Percentiles rank a stretch among this genome's conserved stretches.
These are phyloP conservation scores for Candida sanyiensis DNA, from an alignment of 805 yeast species.

Conservation along the genomic window DNA sequence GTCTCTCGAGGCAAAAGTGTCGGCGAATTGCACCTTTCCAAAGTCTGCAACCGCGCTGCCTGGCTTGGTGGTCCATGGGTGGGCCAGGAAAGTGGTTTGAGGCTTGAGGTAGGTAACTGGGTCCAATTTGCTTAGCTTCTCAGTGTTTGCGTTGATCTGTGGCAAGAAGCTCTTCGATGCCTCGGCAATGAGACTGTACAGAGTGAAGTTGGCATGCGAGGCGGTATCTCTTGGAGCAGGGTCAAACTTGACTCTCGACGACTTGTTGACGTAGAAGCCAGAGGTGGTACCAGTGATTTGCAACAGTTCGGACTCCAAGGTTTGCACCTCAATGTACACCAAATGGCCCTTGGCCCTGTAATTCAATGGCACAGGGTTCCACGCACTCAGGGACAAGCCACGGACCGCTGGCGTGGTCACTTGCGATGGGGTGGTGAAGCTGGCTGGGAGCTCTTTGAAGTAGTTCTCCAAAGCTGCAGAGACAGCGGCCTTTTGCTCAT, in stretches of 20 bases:
- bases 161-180: conserved; percentile 58
- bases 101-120: conserved; percentile 60
- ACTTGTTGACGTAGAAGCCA: conserved; percentile 77
- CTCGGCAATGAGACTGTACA: conserved; percentile 55
- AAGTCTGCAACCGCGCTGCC: conserved; percentile 22
- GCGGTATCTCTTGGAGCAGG: conserved; percentile 40
- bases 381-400: conserved; percentile 67
- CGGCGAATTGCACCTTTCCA: conserved; percentile 24
- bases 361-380: conserved; percentile 79
- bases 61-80: conserved; percentile 63
- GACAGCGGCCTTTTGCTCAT: conserved; percentile 19
- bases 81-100: conserved; percentile 50
- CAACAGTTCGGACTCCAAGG: conserved; percentile 74
- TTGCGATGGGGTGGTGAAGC: conserved; percentile 15
- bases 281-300: conserved; percentile 72
- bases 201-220: conserved; percentile 32
- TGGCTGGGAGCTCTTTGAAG: conserved; percentile 20
- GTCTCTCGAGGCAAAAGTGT: conserved; percentile 47
- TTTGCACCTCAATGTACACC: conserved; percentile 65
- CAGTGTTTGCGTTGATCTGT: conserved; percentile 48
- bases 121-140: conserved; percentile 36
- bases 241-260: conserved; percentile 64
- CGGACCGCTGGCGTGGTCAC: conserved; percentile 35
- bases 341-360: conserved; percentile 71
- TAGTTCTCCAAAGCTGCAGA: conserved; percentile 17